phyloP scores from a whole-genome alignment of 2,329 filamentous ascomycete genomes.

The Verticillium tricorpus region DNA sequence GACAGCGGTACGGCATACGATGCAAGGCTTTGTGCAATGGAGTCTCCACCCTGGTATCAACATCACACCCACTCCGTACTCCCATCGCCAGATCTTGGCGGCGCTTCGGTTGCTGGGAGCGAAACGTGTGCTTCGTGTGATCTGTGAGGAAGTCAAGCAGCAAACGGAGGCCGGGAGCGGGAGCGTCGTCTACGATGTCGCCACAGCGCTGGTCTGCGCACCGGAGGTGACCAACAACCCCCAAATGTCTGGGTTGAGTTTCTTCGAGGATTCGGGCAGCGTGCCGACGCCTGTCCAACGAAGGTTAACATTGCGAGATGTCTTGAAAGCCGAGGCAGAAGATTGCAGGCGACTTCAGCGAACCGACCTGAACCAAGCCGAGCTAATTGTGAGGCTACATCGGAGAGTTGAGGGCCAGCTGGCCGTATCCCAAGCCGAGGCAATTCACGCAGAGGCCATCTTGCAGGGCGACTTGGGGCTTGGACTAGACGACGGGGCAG shows the following conservation, averaged over 20 bases:
- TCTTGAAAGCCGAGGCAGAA: conserved; percentile 54
- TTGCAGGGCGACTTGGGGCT: conserved; percentile 38
- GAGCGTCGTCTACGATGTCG: conserved; percentile 63
- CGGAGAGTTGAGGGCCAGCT: conserved; percentile 64
- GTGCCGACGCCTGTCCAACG: conserved; percentile 34
- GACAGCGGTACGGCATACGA: conserved; percentile 53
- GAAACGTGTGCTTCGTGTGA: conserved; percentile 51
- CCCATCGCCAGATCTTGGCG: conserved; percentile 64
- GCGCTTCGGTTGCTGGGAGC: conserved; percentile 59
- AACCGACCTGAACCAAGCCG: conserved; percentile 52
- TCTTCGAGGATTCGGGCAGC: conserved; percentile 30
- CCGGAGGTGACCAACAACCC: conserved; percentile 50
- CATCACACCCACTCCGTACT: conserved; percentile 61
- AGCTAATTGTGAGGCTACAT: conserved; percentile 59
- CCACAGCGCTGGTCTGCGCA: conserved; percentile 63
- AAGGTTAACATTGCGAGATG: conserved; percentile 53
- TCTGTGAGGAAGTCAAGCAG: conserved; percentile 64
- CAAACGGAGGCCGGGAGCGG: conserved; percentile 57
- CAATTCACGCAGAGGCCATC: conserved; percentile 33
- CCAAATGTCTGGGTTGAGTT: conserved; percentile 22
- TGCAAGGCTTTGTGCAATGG: conserved; percentile 65
- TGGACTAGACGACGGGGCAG: conserved; percentile 26
- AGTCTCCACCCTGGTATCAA: conserved; percentile 51
- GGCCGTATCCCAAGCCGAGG: conserved; percentile 28
- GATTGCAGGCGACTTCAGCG: conserved; percentile 53